phyloP scores from a whole-genome alignment of 805 yeast species.

The Cyberlindnera maclurae region DNA sequence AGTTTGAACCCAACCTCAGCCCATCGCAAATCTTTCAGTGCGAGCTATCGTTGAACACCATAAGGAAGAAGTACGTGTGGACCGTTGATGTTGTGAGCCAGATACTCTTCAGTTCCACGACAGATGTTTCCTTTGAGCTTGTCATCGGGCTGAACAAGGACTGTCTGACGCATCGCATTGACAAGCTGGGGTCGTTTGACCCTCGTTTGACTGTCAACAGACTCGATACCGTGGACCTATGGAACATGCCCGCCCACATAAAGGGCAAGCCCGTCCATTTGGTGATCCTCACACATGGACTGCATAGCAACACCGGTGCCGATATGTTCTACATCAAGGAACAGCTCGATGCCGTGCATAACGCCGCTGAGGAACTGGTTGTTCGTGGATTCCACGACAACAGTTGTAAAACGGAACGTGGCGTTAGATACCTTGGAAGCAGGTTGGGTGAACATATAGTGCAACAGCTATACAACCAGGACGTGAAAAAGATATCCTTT shows the following conservation, averaged over 20 bases:
- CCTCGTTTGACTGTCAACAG: conserved; percentile 40
- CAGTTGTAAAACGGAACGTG: conserved; percentile 73
- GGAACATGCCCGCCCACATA: conserved; percentile 55
- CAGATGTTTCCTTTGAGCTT: conserved; percentile 58
- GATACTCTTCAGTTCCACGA: conserved; percentile 55
- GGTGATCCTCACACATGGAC: conserved; percentile 68
- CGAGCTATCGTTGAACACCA: conserved; percentile 58
- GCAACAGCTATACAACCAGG: conserved; percentile 36
- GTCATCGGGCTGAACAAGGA: conserved; percentile 38
- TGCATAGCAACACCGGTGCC: conserved; percentile 69
- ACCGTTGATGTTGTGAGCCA: conserved; percentile 66
- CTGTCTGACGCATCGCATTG: conserved; percentile 17
- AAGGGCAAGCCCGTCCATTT: conserved; percentile 47
- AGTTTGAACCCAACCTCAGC: conserved; percentile 60
- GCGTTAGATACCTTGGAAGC: conserved; percentile 66
- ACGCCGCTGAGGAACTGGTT: conserved; percentile 45
- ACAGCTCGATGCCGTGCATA: conserved; percentile 41
- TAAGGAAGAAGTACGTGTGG: conserved; percentile 57
- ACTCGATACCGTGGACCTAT: conserved; percentile 55
- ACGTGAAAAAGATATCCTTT: conserved; percentile 54
- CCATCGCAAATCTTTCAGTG: conserved; percentile 60
- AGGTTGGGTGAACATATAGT: conserved; percentile 62
- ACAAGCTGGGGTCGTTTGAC: conserved; percentile 26
- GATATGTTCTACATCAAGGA: conserved; percentile 73
- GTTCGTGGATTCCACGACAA: conserved; percentile 67